Base-by-base conservation (phyloP, 2,329 filamentous ascomycete species). In the Colletotrichum chlorophyti region DNA sequence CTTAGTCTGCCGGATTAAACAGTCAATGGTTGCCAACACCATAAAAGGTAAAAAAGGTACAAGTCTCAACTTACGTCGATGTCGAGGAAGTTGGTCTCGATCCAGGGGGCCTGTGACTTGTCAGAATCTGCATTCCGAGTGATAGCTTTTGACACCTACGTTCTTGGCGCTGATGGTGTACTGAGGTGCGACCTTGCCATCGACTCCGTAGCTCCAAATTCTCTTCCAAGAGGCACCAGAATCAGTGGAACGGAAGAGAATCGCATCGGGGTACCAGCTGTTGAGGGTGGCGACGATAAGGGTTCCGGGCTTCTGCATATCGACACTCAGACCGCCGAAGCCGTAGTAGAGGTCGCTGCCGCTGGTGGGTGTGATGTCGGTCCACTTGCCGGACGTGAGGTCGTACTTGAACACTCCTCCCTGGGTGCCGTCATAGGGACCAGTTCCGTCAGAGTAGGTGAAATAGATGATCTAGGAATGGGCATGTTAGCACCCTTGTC, bases 241-340 rank as follows among this genome's bases (percentile, higher is more conserved):
- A 66, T 86, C 77, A 0, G 71, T 82, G 4, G 82, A 84, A 21
- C 83, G 72, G 71, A 79, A 86, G 31, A 86, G 72, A 51, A 83
- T 78, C 1, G 78, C 82, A 59, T 86, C 83, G 0, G 83, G 83
- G 70, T 77, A 86, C 83, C 83, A 86, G 14, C 77, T 80, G 69
- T 86, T 87, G 35, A 86, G 67, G 1, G 77, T 78, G 0, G 83
- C 82, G 0, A 85, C 83, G 41, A 87, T 78, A 14, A 86, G 65
- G 0, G 83, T 86, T 0, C 83, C 83, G 0, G 83, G 77, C 21
- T 78, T 80, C 62, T 80, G 74, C 61, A 79, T 71, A 43, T 86
- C 83, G 17, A 86, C 71, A 0, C 77, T 73, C 2, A 86, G 69
- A 3, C 83, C 83, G 6, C 83, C 83, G 40, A 85, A 86, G 2